Percentiles rank a stretch among this genome's conserved stretches.
These are phyloP conservation scores for Knoxdaviesia proteae DNA, from an alignment of 2,329 filamentous ascomycete species.

Conservation along the genomic window DNA sequence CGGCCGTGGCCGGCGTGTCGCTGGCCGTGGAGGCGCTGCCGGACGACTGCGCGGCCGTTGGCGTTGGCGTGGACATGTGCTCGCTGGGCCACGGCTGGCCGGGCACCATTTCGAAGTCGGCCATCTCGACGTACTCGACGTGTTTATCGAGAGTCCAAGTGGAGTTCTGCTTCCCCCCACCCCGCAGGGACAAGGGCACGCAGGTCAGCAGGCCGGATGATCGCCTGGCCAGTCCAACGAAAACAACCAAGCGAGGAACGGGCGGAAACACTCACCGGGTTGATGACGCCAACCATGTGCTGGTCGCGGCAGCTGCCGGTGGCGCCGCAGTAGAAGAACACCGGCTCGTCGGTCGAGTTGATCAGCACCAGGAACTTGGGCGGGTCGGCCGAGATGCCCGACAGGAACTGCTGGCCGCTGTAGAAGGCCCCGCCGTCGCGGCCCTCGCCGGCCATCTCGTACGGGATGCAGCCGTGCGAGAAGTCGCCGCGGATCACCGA, in stretches of 20 bases:
- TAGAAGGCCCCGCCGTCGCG: constrained; percentile 29
- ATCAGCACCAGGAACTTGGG: constrained; percentile 23
- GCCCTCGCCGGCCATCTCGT: constrained; percentile 27
- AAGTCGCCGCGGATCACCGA: constrained; percentile 42
- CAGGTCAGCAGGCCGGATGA: no score
- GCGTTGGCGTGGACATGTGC: constrained; percentile 5
- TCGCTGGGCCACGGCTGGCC: constrained; percentile 33
- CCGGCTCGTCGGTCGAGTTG: constrained; percentile 36
- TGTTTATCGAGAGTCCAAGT: constrained; percentile 27
- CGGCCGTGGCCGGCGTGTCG: constrained; percentile 3
- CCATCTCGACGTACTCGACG: constrained; percentile 21
- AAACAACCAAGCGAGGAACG: neutral
- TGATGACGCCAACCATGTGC: constrained; percentile 60
- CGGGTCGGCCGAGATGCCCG: constrained; percentile 16
- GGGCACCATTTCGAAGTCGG: constrained; percentile 31
- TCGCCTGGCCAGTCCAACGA: neutral
- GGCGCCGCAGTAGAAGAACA: constrained; percentile 52
- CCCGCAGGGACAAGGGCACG: neutral
- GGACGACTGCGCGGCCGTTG: no score
- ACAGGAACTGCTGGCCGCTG: constrained; percentile 25
- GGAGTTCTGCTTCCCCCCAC: constrained; percentile 14
- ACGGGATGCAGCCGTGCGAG: constrained; percentile 40
- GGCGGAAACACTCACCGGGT: constrained; percentile 27
- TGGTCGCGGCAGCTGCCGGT: constrained; percentile 40
- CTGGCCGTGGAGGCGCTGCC: constrained; percentile 4